Conservation (phyloP, 192 early-diverging fungal species). For the Dispira parvispora region DNA sequence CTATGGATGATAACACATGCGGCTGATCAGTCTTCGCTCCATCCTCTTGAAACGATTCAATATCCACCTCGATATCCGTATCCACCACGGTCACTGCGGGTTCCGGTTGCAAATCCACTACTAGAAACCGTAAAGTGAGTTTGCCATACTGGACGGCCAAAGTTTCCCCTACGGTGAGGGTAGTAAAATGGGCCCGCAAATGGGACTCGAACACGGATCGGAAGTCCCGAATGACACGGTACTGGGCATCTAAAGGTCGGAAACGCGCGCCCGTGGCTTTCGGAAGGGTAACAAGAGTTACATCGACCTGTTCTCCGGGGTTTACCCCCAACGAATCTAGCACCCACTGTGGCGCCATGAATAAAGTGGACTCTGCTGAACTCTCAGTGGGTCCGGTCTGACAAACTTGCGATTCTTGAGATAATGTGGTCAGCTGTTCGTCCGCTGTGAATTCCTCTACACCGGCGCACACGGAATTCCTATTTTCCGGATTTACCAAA, state of each 20-base stretch:
- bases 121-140: conserved; percentile 26
- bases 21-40: too few relatives aligned
- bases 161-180: neutral
- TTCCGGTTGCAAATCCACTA: conserved; percentile 48
- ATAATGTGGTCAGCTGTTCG: neutral
- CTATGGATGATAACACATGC: neutral
- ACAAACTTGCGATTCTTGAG: neutral
- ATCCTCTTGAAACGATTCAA: conserved; percentile 24
- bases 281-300: neutral
- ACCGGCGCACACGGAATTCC: neutral
- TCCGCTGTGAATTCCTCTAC: conserved; percentile 5
- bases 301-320: neutral
- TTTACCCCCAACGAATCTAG: neutral
- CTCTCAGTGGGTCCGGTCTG: neutral
- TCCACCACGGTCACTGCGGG: conserved; percentile 52
- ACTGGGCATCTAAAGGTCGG: neutral
- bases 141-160: neutral
- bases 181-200: neutral
- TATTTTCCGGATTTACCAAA: neutral
- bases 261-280: conserved; percentile 1
- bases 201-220: neutral
- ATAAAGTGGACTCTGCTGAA: too few relatives aligned
- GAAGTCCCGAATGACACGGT: neutral
- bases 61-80: conserved; percentile 68
- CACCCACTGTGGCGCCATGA: neutral